Base-by-base conservation (phyloP, 139 green algal genomes). In the Desmodesmus armatus region DNA sequence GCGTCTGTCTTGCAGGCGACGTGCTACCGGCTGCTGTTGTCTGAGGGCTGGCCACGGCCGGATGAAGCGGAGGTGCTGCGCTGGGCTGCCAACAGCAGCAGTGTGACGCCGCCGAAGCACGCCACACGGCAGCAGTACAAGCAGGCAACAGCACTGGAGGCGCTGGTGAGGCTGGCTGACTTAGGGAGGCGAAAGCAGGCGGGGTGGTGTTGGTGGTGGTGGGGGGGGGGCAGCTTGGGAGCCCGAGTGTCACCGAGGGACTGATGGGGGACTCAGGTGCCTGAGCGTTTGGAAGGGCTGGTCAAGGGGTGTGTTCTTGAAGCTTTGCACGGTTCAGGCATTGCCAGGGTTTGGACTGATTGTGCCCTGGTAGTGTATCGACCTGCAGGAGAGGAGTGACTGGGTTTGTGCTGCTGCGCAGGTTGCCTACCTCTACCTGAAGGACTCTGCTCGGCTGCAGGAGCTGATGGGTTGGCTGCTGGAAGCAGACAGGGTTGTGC, bases 391-490 rank as follows among this genome's bases (percentile, higher is more conserved):
- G n/a, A n/a, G n/a, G n/a, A n/a, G n/a, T n/a, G n/a, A n/a, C n/a
- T n/a, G n/a, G n/a, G n/a, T n/a, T 63, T 49, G 65, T 21, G 31
- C n/a, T 65, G 29, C 49, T 81, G 71, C 17, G 13, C 55, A 82
- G 76, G 76, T 82, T 3, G 76, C 76, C 6, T 55, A 72, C 27
- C 37, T 82, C 23, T 82, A 82, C 40, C 37, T 82, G 53, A 82
- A 53, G 7, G 76, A 82, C 25, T 3, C 25, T 17, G 9, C 53
- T 3, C 62, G 76, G 6, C 55, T 82, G 33, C 35, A 72, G 76
- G 55, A 82, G 53, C 55, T 82, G 76, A 53, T 82, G 55, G 76
- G 23, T 5, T 82, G 76, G 76, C 76, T 82, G 76, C 37, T 82
- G 55, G 37, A 82, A 5, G 55, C 76, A 27, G 6, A 25, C n/a